These are phyloP conservation scores for Entophlyctis luteolus DNA, from an alignment of 192 early-diverging fungal species.

Conservation along the genomic window DNA sequence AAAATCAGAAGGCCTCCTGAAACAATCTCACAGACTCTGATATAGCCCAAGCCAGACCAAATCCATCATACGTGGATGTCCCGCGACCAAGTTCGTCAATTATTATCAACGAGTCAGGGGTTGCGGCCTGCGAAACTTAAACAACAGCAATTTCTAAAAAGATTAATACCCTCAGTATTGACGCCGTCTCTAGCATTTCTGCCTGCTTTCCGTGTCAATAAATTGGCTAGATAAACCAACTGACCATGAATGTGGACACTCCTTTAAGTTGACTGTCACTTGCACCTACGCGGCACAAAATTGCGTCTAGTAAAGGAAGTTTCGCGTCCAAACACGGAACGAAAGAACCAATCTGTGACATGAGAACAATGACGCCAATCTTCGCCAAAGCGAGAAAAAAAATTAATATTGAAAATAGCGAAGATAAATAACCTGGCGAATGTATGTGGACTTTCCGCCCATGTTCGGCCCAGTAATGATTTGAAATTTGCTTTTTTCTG, in stretches of 20 bases:
- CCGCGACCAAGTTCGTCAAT: constrained; percentile 95
- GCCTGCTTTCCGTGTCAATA: constrained; percentile 35
- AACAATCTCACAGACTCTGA: constrained; percentile 65
- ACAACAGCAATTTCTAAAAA: background rate
- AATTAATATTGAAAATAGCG: background rate
- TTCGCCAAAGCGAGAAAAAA: no score
- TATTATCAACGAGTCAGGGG: constrained; percentile 78
- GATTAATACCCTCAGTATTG: constrained; percentile 68
- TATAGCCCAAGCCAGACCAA: constrained; percentile 96
- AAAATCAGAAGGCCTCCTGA: background rate
- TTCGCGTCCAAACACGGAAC: constrained; percentile 76
- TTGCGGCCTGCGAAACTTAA: constrained; percentile 57
- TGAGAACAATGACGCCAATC: constrained; percentile 86
- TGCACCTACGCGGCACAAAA: constrained; percentile 89
- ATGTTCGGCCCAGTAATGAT: constrained; percentile 98
- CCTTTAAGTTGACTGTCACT: constrained; percentile 90
- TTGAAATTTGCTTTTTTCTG: constrained; percentile 56
- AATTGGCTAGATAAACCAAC: background rate
- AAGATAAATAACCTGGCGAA: constrained; percentile 65
- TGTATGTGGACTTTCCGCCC: constrained; percentile 98
- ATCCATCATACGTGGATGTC: constrained; percentile 97
- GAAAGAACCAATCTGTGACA: constrained; percentile 94
- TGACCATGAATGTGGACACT: constrained; percentile 88
- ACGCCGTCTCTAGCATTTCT: constrained; percentile 76
- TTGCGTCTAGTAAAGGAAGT: constrained; percentile 77